Evolutionary conservation across 2,329 filamentous ascomycete genomes (phyloP), one percentile per base, ranked within the genome.

Genomic region (Fusarium graminum): DNA sequence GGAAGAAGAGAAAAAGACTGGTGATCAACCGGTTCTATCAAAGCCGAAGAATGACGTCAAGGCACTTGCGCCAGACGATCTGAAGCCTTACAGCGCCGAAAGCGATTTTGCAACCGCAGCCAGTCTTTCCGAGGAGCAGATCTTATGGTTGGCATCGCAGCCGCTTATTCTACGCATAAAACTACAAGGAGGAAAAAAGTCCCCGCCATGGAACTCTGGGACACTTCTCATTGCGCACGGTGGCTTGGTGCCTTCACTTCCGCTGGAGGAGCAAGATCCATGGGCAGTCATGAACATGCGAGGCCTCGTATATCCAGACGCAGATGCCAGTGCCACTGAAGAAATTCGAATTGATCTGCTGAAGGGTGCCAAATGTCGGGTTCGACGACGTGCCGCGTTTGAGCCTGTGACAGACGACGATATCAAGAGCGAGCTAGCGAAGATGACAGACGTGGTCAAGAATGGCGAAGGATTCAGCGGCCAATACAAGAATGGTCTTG

Each of bases 201-300:
- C 39, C 3, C 29, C 63, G 2, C 70, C 68, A 2, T 72, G 70
- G 66, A 63, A 67, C 14, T 49, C 65, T 2, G 69, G 67, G 1
- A 56, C 50, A 2, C 19, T 74, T 0, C 81, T 90, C 41, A 83
- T 94, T 4, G 93, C 92, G 3, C 94, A 97, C 78, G 94, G 86
- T 1, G 94, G 94, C 1, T 81, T 97, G 2, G 88, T 94, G 0
- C 92, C 93, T 0, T 89, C 86, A 1, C 78, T 95, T 1, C 77
- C 86, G 0, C 81, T 96, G 4, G 82, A 89, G 46, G 80, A 85
- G 36, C 94, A 88, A 67, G 83, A 97, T 74, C 89, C 92, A 0
- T 87, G 86, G 73, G 88, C 89, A 39, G 90, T 91, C 16, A 97
- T 97, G 92, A 94, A 92, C 72, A 94, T 97, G 92, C 87, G 92